phyloP scores from a whole-genome alignment of 2,329 filamentous ascomycete genomes.

The Ceratocystis huliohia region DNA sequence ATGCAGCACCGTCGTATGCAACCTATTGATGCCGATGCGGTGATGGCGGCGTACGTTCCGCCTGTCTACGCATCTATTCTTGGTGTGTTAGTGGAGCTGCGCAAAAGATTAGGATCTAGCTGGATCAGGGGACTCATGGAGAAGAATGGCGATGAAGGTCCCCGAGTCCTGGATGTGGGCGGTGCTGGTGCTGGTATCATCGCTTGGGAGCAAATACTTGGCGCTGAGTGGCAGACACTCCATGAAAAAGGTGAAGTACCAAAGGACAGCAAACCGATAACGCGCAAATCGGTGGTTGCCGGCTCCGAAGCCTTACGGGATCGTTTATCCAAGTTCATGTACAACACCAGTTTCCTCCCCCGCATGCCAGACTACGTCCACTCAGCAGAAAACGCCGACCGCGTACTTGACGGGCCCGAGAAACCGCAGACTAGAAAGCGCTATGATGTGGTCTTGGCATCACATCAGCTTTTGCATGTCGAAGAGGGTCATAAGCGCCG shows the following conservation, averaged over 20 bases:
- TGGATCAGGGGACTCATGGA: slow-evolving; percentile 56
- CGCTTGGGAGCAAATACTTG: slow-evolving; percentile 65
- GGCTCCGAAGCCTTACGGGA: slow-evolving; percentile 63
- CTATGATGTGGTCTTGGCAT: slow-evolving; percentile 82
- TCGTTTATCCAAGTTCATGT: slow-evolving; percentile 61
- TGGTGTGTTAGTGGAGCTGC: slow-evolving; percentile 57
- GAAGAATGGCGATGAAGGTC: slow-evolving; percentile 42
- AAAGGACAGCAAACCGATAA: slow-evolving; percentile 38
- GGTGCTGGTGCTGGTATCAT: slow-evolving; percentile 59
- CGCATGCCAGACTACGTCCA: slow-evolving; percentile 78
- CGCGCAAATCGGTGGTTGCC: slow-evolving; percentile 69
- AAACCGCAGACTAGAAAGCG: slow-evolving; percentile 53
- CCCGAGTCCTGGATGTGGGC: slow-evolving; percentile 61
- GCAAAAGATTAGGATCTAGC: slow-evolving; percentile 55
- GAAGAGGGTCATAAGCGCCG: slow-evolving; percentile 66
- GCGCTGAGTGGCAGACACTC: slow-evolving; percentile 69
- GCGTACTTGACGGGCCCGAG: slow-evolving; percentile 45
- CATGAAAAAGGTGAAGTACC: slow-evolving; percentile 33
- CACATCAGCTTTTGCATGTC: slow-evolving; percentile 66
- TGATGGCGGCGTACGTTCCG: slow-evolving; percentile 56
- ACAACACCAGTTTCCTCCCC: slow-evolving; percentile 85
- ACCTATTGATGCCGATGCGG: slow-evolving; percentile 63
- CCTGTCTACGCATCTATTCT: slow-evolving; percentile 56
- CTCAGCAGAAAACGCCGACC: slow-evolving; percentile 45
- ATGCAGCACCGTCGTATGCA: slow-evolving; percentile 55